Base-by-base conservation (phyloP, 768 basidiomycete species). In the Lentinula raphanica region DNA sequence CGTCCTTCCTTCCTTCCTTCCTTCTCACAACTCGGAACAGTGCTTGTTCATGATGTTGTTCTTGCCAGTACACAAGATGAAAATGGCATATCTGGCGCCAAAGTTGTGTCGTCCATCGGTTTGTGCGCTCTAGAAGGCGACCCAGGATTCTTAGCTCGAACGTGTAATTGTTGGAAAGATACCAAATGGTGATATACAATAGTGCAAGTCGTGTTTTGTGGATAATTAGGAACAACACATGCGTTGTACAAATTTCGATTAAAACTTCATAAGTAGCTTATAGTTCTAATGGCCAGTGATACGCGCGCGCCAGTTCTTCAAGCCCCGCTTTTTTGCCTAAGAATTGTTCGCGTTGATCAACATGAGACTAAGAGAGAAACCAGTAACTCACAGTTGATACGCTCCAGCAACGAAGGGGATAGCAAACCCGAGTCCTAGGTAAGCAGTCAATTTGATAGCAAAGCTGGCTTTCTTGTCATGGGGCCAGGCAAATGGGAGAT, bases 71-170 rank as follows among this genome's bases (percentile, higher is more conserved):
- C 80, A 1, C 73, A 74, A 56, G 86, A 85, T 50, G 54, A 68
- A 5, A 80, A 80, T 6, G 71, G 76, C 8, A 71, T 78, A 28
- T 72, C 77, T 17, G 87, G 90, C 25, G 79, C 84, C 5, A 80
- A 87, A 60, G 73, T 71, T 38, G 86, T 85, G 3, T 87, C 87
- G 5, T 63, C 81, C 49, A 75, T 74, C n/a, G 90, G 89, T 11
- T 67, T 93, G 59, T 85, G 89, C 65, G 84, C 82, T 17, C 69
- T 93, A 32, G 81, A 88, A 58, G 81, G 79, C 27, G 84, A 90
- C 64, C 70, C 83, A 5, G 76, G 75, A 12, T 84, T 92, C 56
- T 70, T 92, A 66, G 70, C 76, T 5, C 77, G 79, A 48, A 81
- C 76, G 19, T 93, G 90, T 66, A 82, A 89, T 69, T 93, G 90